Conservation (phyloP, 768 basidiomycete species). For the Kwoniella bestiolae region DNA sequence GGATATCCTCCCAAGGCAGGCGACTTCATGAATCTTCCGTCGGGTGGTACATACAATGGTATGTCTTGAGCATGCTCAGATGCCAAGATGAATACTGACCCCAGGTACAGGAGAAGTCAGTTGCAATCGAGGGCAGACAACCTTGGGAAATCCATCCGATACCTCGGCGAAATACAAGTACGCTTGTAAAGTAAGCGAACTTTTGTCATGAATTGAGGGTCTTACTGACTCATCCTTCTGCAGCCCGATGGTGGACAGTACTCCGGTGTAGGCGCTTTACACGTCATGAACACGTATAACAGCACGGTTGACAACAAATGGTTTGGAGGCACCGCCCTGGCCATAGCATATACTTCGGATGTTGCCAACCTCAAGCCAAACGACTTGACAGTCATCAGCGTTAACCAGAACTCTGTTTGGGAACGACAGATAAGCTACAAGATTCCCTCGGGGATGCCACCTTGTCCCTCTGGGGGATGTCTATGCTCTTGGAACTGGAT, state of each 20-base stretch:
- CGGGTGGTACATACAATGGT: constrained; percentile 43
- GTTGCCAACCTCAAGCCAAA: constrained; percentile 65
- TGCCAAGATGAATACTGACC: not conserved
- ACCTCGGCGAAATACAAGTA: constrained; percentile 4
- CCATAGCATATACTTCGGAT: constrained; percentile 75
- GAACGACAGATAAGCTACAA: constrained; percentile 70
- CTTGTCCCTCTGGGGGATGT: constrained; percentile 69
- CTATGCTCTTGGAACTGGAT: constrained; percentile 63
- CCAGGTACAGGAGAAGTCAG: constrained; percentile 12
- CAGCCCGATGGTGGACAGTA: not conserved
- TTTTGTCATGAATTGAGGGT: not conserved
- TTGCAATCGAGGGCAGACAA: constrained; percentile 26
- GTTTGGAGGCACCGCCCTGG: constrained; percentile 61
- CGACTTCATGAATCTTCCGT: constrained; percentile 39
- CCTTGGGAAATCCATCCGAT: constrained; percentile 16
- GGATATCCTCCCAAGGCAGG: constrained; percentile 42
- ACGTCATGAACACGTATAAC: constrained; percentile 34
- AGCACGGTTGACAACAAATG: constrained; percentile 26
- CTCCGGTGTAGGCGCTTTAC: constrained; percentile 32
- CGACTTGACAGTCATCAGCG: constrained; percentile 74
- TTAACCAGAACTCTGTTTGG: constrained; percentile 78
- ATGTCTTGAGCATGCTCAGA: constrained; percentile 14
- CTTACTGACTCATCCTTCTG: not conserved
- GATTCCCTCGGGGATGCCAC: constrained; percentile 71
- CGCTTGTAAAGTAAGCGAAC: constrained; percentile 19